phyloP scores from a whole-genome alignment of 1,139 yeast species.

The Yamadazyma dushanensis region DNA sequence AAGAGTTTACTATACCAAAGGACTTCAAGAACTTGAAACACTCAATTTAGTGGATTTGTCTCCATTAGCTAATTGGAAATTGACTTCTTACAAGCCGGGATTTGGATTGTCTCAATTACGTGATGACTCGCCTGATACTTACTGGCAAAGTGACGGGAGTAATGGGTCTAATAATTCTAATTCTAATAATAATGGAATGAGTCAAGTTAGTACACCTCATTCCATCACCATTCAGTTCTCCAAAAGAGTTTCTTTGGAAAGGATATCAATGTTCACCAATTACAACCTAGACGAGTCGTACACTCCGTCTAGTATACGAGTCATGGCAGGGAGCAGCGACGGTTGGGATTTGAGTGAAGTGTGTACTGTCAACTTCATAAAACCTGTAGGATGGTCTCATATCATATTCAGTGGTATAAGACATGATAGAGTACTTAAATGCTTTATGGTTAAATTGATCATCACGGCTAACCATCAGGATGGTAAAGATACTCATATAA shows the following conservation, averaged over 20 bases:
- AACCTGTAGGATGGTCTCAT: conserved; percentile 88
- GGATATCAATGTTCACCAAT: conserved; percentile 71
- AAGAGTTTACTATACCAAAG: conserved; percentile 44
- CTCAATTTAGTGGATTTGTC: conserved; percentile 72
- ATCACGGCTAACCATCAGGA: conserved; percentile 86
- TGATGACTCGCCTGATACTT: conserved; percentile 71
- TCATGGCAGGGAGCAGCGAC: conserved; percentile 80
- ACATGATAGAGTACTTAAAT: conserved; percentile 60
- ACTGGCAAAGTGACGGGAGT: conserved; percentile 95
- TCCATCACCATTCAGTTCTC: conserved; percentile 77
- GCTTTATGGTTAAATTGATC: conserved; percentile 70
- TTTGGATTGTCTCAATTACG: conserved; percentile 69
- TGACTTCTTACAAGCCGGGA: conserved; percentile 75
- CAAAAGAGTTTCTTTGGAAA: conserved; percentile 68
- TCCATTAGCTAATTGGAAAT: conserved; percentile 80
- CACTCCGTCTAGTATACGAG: conserved; percentile 74
- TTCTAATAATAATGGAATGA: conserved; percentile 25
- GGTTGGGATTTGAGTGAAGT: conserved; percentile 82
- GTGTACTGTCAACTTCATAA: conserved; percentile 59
- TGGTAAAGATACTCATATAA: conserved; percentile 91
- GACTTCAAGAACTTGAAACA: conserved; percentile 56
- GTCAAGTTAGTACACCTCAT: conserved; percentile 74
- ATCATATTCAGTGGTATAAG: conserved; percentile 65
- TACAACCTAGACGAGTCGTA: conserved; percentile 81
- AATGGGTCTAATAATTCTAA: conserved; percentile 27